Evolutionary conservation across 306 rosid species (phyloP), one percentile per base, ranked within the genome.

Genomic region (Prunus salicina): DNA sequence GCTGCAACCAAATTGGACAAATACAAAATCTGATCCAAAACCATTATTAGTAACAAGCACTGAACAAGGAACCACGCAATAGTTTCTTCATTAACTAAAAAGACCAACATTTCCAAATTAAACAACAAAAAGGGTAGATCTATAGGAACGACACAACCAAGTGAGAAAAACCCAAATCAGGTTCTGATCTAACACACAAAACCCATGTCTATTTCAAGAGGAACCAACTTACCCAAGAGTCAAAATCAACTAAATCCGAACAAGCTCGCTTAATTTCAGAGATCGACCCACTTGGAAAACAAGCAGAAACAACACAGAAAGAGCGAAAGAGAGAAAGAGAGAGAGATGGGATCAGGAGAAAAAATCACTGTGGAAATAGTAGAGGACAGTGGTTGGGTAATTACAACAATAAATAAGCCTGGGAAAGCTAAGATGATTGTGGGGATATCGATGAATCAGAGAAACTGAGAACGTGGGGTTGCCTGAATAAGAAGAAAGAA

Each of bases 401-500:
- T 43, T 68, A 50, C 41, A 43, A 50, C 12, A 73, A 61, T 74
- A 74, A 74, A 74, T 46, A 61, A 5, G 77, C 32, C 25, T 43
- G 60, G 60, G 77, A 74, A 74, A 62, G 46, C 60, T 46, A 60
- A 73, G 45, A 46, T 16, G 27, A 49, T 5, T 25, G 77, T 60
- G 77, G 60, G 69, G 69, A 27, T 27, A 46, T 47, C 69, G 69
- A 74, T 74, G 60, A 74, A 73, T 72, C 55, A 18, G 58, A 52
- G 58, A 52, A 18, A 52, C 12, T 14, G 16, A 73, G 77, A 61
- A 74, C 69, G 69, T 74, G 69, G 60, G 67, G 50, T 57, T 56
- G 77, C 69, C 69, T 46, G 69, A 74, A 74, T 27, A 27, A 74
- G 47, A 46, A 73, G 58, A 73, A 45, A 38, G 63, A 69, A n/a